Evolutionary conservation across 768 basidiomycete species (phyloP).

Genomic region (Calocera viscosa): DNA sequence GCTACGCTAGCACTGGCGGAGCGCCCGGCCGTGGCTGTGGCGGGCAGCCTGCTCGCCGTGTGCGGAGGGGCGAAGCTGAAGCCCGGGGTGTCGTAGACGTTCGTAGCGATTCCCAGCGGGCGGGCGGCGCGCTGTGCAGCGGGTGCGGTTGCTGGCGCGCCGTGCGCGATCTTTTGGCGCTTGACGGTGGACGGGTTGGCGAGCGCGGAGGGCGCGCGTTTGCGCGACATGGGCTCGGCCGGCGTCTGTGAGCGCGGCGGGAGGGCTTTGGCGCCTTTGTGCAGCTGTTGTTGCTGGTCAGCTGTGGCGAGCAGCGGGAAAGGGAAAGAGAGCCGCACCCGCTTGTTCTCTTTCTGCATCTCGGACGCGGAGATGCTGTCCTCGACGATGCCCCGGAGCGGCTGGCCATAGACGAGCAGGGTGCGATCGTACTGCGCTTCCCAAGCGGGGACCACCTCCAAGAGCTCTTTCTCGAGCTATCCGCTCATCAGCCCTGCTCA

Average conservation of each 20-base stretch:
- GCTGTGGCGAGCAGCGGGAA: not conserved
- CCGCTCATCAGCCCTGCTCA: not conserved
- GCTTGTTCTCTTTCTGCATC: constrained; percentile 70
- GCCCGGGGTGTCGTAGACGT: not conserved
- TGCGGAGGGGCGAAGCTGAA: not conserved
- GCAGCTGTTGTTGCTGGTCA: too few relatives aligned
- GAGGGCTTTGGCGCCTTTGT: not conserved
- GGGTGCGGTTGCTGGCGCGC: not conserved
- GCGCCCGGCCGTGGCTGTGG: not conserved
- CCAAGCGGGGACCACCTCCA: constrained; percentile 70
- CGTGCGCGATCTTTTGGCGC: not conserved
- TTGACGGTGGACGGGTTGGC: constrained; percentile 7
- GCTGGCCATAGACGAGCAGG: constrained; percentile 76
- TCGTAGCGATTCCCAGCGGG: not conserved
- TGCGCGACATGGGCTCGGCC: not conserved
- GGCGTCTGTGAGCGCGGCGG: not conserved
- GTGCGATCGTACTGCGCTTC: constrained; percentile 58
- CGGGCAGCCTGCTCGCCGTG: not conserved
- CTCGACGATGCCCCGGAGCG: constrained; percentile 66
- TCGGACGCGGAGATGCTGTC: constrained; percentile 46
- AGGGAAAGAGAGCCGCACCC: constrained; percentile 22
- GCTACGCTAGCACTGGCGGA: not conserved
- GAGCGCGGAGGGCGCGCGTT: not conserved
- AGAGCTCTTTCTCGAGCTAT: constrained; percentile 80
- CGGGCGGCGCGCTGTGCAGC: not conserved